Evolutionary conservation across 495 filamentous ascomycete genomes (phyloP).

Genomic region (Annulohypoxylon nitens): DNA sequence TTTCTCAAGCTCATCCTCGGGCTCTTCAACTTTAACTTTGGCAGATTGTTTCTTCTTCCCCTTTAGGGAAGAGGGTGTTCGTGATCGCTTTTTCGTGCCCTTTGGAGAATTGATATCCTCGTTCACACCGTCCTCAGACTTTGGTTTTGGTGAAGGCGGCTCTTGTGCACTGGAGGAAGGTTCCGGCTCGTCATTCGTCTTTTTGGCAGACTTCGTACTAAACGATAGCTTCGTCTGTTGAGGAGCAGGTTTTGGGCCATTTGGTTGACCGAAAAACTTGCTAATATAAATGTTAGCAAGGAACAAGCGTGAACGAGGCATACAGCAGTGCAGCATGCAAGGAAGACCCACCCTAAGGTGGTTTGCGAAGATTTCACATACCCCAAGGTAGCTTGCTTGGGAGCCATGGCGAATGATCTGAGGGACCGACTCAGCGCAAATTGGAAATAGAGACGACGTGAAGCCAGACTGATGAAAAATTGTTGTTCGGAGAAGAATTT

Average conservation of each 20-base stretch:
- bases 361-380: constrained; percentile 86
- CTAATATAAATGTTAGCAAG: constrained; percentile 55
- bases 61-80: constrained; percentile 39
- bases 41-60: constrained; percentile 36
- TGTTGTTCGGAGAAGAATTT: constrained; percentile 17
- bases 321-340: constrained; percentile 5
- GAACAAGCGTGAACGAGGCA: constrained; percentile 4
- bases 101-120: constrained; percentile 51
- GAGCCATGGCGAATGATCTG: constrained; percentile 60
- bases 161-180: constrained; percentile 31
- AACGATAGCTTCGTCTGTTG: constrained; percentile 84
- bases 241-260: constrained; percentile 65
- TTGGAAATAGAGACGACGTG: constrained; percentile 37
- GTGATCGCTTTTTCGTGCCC: constrained; percentile 61
- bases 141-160: constrained; percentile 35
- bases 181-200: constrained; percentile 52
- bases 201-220: constrained; percentile 62
- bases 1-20: constrained; percentile 60
- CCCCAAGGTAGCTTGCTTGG: constrained; percentile 92
- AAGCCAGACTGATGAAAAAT: constrained; percentile 32
- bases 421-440: constrained; percentile 43
- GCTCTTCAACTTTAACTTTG: constrained; percentile 49
- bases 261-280: constrained; percentile 75
- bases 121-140: constrained; percentile 47
- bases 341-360: constrained; percentile 81